These are phyloP conservation scores for Talaromyces adpressus DNA, from an alignment of 495 filamentous ascomycete genomes.

Conservation along the genomic window DNA sequence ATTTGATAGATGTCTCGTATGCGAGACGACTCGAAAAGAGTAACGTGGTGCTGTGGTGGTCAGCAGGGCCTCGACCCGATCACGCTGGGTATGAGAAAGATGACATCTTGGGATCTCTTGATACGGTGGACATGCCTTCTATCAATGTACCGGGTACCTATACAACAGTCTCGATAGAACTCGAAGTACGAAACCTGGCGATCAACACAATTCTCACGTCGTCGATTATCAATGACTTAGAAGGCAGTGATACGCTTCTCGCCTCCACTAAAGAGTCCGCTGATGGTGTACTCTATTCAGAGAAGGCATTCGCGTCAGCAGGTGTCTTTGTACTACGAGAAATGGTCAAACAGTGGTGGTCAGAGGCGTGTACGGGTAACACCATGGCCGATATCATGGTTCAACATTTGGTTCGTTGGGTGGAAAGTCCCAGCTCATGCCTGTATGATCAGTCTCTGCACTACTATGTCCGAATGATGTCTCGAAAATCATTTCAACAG, in stretches of 20 bases:
- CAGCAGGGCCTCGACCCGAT: slow-evolving; percentile 72
- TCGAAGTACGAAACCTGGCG: slow-evolving; percentile 87
- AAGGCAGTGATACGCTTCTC: slow-evolving; percentile 63
- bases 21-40: slow-evolving; percentile 84
- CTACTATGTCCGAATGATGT: slow-evolving; percentile 98
- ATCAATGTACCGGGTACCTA: slow-evolving; percentile 91
- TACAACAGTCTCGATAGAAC: slow-evolving; percentile 92
- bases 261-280: slow-evolving; percentile 46
- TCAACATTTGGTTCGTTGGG: slow-evolving; percentile 94
- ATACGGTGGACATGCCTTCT: slow-evolving; percentile 89
- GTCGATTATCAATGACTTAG: slow-evolving; percentile 93
- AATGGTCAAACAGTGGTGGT: slow-evolving; percentile 99
- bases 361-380: slow-evolving; percentile 83
- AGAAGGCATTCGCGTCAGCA: slow-evolving; percentile 88
- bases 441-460: slow-evolving; percentile 95
- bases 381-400: slow-evolving; percentile 98
- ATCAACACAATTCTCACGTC: slow-evolving; percentile 98
- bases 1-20: slow-evolving; percentile 93
- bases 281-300: slow-evolving; percentile 67
- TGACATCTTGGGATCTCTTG: slow-evolving; percentile 74
- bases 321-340: slow-evolving; percentile 84
- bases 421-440: slow-evolving; percentile 82
- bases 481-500: slow-evolving; percentile 89
- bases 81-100: slow-evolving; percentile 96
- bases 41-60: slow-evolving; percentile 99